Evolutionary conservation across 768 basidiomycete species (phyloP), one percentile per base, ranked within the genome.

Genomic region (Lyophyllum semitale): DNA sequence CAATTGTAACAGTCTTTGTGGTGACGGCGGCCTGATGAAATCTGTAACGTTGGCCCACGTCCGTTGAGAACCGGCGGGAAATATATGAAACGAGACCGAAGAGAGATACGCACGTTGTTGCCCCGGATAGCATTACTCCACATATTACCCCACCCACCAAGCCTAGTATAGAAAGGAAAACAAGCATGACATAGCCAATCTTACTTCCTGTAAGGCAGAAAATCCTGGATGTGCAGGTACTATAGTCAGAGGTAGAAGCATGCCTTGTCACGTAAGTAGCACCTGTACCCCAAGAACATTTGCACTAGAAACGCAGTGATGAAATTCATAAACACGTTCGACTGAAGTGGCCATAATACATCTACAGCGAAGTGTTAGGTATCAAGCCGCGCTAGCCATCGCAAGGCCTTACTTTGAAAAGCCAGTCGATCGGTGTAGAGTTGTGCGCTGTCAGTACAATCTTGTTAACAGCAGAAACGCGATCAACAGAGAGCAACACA

Each of bases 241-340:
- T 45, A 20, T 12, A 27, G 30, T 40, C 17, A 33, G 33, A n/a
- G n/a, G n/a, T n/a, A n/a, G n/a, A 3, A 11, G 4, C 15, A 48
- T 1, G 15, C 12, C 5, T 18, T 18, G 32, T 5, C 40, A 27
- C 7, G 38, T 13, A 26, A 54, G 17, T 27, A n/a, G n/a, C n/a
- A 65, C 64, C 61, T 44, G 48, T 65, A 60, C 15, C 38, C 58
- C 35, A 65, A 37, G 40, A 65, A 63, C 3, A 35, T 53, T 23
- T 63, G 62, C 15, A 62, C 60, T 15, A 65, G n/a, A 30, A 62
- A 53, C 12, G 64, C 61, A 18, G 59, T 59, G n/a, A 56, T 29
- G 2, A 59, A 50, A 17, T 50, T 61, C 11, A 41, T 48, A 30
- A 62, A 45, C 18, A 54, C 57, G 4, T 59, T 60, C 35, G 58